Evolutionary conservation across 129 eudicot species (phyloP).

Genomic region (Artemisia argyi): DNA sequence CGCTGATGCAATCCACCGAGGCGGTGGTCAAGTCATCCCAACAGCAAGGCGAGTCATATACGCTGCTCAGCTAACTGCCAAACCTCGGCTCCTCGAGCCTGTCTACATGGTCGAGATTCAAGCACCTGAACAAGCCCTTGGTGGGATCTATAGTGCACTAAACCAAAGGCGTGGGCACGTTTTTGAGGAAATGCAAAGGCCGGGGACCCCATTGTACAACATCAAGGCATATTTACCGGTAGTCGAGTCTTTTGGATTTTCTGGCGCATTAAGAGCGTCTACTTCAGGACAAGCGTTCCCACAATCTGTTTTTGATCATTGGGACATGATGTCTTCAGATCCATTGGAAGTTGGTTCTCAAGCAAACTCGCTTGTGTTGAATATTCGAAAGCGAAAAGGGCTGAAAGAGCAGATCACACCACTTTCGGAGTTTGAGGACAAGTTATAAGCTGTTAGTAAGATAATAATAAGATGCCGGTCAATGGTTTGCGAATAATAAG

Average conservation of each 20-base stretch:
- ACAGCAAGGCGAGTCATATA: constrained; percentile 39
- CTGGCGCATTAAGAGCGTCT: constrained; percentile 20
- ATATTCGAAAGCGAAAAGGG: constrained; percentile 68
- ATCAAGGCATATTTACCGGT: constrained; percentile 30
- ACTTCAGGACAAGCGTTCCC: constrained; percentile 41
- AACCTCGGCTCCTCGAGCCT: constrained; percentile 21
- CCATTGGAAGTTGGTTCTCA: constrained; percentile 60
- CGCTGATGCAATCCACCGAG: constrained; percentile 40
- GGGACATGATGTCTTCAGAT: constrained; percentile 78
- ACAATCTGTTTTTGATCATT: constrained; percentile 53
- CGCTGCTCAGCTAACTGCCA: constrained; percentile 35
- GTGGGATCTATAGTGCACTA: constrained; percentile 4
- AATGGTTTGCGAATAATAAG: background rate
- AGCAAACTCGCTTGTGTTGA: constrained; percentile 40
- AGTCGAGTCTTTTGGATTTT: constrained; percentile 24
- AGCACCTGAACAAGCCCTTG: constrained; percentile 42
- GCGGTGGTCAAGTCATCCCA: constrained; percentile 38
- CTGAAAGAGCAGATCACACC: constrained; percentile 73
- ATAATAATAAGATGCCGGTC: background rate
- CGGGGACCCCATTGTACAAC: background rate
- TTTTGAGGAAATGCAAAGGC: constrained; percentile 14
- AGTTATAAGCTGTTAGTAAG: constrained; percentile 30
- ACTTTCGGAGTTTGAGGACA: constrained; percentile 71
- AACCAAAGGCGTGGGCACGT: constrained; percentile 36
- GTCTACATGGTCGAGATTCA: constrained; percentile 46